Evolutionary conservation across 805 yeast species (phyloP).

Genomic region (Ogataea zsoltii): DNA sequence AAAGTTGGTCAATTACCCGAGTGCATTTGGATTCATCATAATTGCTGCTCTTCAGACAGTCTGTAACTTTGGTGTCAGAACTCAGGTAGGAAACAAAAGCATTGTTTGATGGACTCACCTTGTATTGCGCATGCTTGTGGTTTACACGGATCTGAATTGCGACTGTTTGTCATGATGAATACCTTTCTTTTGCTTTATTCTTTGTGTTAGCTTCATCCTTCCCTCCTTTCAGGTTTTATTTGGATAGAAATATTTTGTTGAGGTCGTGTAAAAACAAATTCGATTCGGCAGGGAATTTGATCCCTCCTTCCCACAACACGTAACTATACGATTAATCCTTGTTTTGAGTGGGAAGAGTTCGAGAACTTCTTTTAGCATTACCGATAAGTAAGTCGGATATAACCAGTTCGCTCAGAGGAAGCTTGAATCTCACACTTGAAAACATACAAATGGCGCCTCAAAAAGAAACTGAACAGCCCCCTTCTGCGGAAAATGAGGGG

Average conservation of each 20-base stretch:
- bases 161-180: neutral
- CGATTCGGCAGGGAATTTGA: neutral
- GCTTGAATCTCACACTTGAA: too few species aligned
- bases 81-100: neutral
- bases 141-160: constrained; percentile 56
- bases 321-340: neutral
- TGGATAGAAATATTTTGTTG: neutral
- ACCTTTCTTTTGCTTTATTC: neutral
- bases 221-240: neutral
- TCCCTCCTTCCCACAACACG: constrained; percentile 1
- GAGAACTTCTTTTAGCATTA: too few species aligned
- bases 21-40: constrained; percentile 79
- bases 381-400: too few species aligned
- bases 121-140: constrained; percentile 82
- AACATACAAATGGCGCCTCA: constrained; percentile 3
- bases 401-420: too few species aligned
- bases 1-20: constrained; percentile 63
- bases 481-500: constrained; percentile 5
- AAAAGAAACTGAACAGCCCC: constrained; percentile 9
- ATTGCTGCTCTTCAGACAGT: constrained; percentile 61
- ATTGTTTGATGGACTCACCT: constrained; percentile 40
- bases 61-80: constrained; percentile 30
- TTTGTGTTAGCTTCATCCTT: neutral
- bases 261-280: constrained; percentile 5
- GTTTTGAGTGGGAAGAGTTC: too few species aligned